These are phyloP conservation scores for Cercophora sp. DNA, from an alignment of 495 filamentous ascomycete species.

Conservation along the genomic window DNA sequence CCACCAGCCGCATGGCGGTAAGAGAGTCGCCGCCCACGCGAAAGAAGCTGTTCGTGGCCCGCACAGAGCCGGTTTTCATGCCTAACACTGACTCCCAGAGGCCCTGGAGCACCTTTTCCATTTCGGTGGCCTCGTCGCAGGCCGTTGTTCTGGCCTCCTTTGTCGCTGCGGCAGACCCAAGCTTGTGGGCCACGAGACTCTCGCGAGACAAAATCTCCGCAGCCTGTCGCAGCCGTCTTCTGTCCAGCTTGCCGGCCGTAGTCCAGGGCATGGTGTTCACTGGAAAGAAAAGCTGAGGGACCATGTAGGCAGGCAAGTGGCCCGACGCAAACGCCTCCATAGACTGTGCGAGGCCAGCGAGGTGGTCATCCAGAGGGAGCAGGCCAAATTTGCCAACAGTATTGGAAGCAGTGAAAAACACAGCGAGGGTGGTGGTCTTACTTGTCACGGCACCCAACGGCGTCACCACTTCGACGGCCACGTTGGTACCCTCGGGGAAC, in stretches of 20 bases:
- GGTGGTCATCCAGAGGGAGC: conserved; percentile 11
- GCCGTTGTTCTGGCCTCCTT: background rate
- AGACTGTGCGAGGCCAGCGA: background rate
- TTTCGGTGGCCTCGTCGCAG: conserved; percentile 16
- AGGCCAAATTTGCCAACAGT: conserved; percentile 5
- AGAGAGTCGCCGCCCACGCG: conserved; percentile 49
- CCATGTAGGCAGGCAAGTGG: conserved; percentile 45
- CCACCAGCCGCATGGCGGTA: conserved; percentile 45
- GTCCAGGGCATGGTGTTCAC: conserved; percentile 47
- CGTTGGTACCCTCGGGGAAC: conserved; percentile 10
- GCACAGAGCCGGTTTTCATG: conserved; percentile 31
- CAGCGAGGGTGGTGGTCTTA: conserved; percentile 14
- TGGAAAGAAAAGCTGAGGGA: conserved; percentile 55
- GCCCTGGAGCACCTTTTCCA: conserved; percentile 36
- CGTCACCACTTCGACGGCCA: conserved; percentile 29
- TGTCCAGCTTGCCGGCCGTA: conserved; percentile 53
- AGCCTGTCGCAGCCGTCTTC: conserved; percentile 35
- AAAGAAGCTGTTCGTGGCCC: conserved; percentile 42
- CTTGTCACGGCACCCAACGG: conserved; percentile 13
- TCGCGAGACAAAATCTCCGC: conserved; percentile 8
- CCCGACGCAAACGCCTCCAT: conserved; percentile 23
- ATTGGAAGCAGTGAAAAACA: conserved; percentile 13
- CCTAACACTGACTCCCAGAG: conserved; percentile 47
- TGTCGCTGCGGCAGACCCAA: conserved; percentile 1
- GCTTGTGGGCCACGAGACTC: conserved; percentile 13